These are phyloP conservation scores for Sphaerulina populicola DNA, from an alignment of 2,329 filamentous ascomycete species.

Conservation along the genomic window DNA sequence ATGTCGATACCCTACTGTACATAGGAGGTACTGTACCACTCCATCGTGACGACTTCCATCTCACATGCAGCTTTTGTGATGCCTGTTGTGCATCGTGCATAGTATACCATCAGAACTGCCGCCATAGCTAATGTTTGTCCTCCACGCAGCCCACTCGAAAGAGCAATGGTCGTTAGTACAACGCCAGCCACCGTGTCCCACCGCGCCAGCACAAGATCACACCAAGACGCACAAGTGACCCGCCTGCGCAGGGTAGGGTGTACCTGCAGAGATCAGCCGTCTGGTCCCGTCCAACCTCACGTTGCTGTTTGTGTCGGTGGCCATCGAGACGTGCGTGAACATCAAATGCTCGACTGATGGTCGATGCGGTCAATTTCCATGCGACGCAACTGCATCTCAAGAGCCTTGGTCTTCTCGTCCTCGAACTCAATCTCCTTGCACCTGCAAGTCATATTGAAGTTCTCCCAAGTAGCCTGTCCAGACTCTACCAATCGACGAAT, in stretches of 20 bases:
- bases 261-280: constrained; percentile 5
- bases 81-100: not conserved
- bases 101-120: not conserved
- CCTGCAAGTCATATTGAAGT: constrained; percentile 8
- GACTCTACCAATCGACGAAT: constrained; percentile 6
- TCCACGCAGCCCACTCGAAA: not conserved
- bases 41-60: not conserved
- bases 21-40: not conserved
- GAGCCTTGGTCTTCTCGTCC: constrained; percentile 3
- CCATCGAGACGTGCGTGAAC: not conserved
- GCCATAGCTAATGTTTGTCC: not conserved
- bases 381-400: constrained; percentile 7
- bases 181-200: not conserved
- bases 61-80: not conserved
- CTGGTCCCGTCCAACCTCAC: not conserved
- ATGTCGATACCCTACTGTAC: not conserved
- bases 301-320: not conserved
- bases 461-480: constrained; percentile 15
- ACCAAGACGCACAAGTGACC: not conserved
- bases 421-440: constrained; percentile 8
- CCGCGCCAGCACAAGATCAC: not conserved
- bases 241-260: not conserved
- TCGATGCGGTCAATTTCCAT: not conserved
- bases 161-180: not conserved
- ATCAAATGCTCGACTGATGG: not conserved